Evolutionary conservation across 2,329 filamentous ascomycete species (phyloP).

Genomic region (Pestalotiopsis sp.): DNA sequence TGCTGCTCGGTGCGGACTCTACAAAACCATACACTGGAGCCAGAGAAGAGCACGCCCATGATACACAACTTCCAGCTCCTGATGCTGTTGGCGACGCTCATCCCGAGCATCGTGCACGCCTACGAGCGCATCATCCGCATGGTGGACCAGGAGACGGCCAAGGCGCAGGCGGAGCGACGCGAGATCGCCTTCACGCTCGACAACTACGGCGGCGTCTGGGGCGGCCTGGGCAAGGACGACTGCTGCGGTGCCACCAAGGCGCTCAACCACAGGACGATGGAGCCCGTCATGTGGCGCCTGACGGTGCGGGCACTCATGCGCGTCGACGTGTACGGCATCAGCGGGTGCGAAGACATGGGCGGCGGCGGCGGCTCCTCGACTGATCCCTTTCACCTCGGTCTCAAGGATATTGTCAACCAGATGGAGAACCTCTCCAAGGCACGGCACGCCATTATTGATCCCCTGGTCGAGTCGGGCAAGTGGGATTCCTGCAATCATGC

Average conservation of each 20-base stretch:
- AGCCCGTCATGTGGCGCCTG: slow-evolving; percentile 56
- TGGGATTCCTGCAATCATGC: slow-evolving; percentile 25
- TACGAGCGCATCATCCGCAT: slow-evolving; percentile 58
- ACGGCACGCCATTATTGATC: slow-evolving; percentile 54
- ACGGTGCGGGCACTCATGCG: slow-evolving; percentile 56
- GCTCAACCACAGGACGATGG: slow-evolving; percentile 48
- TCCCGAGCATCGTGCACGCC: slow-evolving; percentile 60
- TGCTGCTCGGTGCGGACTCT: slow-evolving; percentile 47
- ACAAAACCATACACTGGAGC: slow-evolving; percentile 31
- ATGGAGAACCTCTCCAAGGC: slow-evolving; percentile 53
- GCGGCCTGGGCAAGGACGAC: slow-evolving; percentile 24
- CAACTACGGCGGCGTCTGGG: slow-evolving; percentile 54
- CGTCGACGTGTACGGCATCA: slow-evolving; percentile 59
- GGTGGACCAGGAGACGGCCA: slow-evolving; percentile 53
- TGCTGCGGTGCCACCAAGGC: slow-evolving; percentile 29
- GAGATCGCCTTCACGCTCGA: slow-evolving; percentile 47
- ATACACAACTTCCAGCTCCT: slow-evolving; percentile 59
- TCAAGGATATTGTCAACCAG: slow-evolving; percentile 55
- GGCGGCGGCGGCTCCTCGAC: slow-evolving; percentile 17
- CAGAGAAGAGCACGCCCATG: slow-evolving; percentile 28
- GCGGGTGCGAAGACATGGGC: slow-evolving; percentile 1
- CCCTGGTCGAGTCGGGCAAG: slow-evolving; percentile 41
- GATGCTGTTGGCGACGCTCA: slow-evolving; percentile 60
- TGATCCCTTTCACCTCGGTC: slow-evolving; percentile 44
- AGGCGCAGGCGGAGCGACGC: slow-evolving; percentile 43